Evolutionary conservation across 192 early-diverging fungal species (phyloP).

Genomic region (Umbelopsis sp.): DNA sequence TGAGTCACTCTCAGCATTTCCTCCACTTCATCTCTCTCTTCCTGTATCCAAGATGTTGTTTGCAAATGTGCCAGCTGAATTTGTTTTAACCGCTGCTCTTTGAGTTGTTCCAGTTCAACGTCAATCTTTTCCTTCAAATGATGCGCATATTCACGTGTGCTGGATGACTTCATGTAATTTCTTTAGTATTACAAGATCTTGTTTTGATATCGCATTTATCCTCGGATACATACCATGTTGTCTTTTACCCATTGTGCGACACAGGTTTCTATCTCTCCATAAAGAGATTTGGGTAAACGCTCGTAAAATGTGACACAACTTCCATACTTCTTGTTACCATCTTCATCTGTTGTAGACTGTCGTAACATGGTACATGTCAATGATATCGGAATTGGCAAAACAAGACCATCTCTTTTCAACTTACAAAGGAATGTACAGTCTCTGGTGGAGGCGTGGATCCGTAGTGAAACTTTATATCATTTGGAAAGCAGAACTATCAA

Average conservation of each 20-base stretch:
- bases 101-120: constrained; percentile 17
- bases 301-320: constrained; percentile 34
- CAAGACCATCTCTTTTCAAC: neutral
- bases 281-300: constrained; percentile 12
- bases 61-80: neutral
- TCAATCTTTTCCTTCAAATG: constrained; percentile 34
- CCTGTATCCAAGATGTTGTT: constrained; percentile 23
- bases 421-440: constrained; percentile 38
- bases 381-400: neutral
- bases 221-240: constrained; percentile 21
- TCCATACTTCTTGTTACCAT: constrained; percentile 29
- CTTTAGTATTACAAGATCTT: neutral
- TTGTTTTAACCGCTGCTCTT: neutral
- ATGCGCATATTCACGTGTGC: constrained; percentile 37
- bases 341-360: constrained; percentile 40
- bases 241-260: constrained; percentile 22
- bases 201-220: neutral
- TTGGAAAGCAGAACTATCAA: constrained; percentile 39
- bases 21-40: constrained; percentile 51
- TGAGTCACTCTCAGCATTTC: constrained; percentile 22
- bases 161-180: constrained; percentile 15
- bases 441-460: constrained; percentile 27
- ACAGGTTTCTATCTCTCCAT: constrained; percentile 18
- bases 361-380: neutral
- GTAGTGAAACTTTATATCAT: constrained; percentile 34